phyloP scores from a whole-genome alignment of 108 stramenopile genomes.

The Cyclotella distinguenda region DNA sequence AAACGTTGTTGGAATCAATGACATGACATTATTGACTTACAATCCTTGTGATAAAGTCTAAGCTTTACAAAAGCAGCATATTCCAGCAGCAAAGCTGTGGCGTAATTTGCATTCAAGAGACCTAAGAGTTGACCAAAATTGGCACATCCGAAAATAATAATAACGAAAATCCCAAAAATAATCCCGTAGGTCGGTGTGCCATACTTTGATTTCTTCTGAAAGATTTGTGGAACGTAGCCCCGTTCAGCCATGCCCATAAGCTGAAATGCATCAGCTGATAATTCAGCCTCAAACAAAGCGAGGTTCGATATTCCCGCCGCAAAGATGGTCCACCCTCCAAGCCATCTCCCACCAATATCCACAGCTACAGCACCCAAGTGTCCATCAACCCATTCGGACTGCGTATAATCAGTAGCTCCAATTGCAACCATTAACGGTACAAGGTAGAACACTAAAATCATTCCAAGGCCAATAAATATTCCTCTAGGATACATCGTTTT shows the following conservation, averaged over 20 bases:
- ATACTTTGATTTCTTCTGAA: constrained; percentile 41
- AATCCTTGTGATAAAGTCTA: constrained; percentile 48
- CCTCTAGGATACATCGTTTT: constrained; percentile 75
- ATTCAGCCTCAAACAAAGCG: constrained; percentile 92
- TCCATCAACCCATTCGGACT: constrained; percentile 83
- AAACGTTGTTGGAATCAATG: background rate
- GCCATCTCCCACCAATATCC: constrained; percentile 86
- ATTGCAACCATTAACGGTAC: constrained; percentile 77
- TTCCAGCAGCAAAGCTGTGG: constrained; percentile 80
- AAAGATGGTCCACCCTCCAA: constrained; percentile 91
- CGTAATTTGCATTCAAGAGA: constrained; percentile 90
- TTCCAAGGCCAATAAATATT: constrained; percentile 65
- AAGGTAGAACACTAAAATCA: constrained; percentile 73
- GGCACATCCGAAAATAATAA: constrained; percentile 13
- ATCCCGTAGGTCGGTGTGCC: constrained; percentile 18
- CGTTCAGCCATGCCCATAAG: constrained; percentile 77
- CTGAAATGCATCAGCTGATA: constrained; percentile 87
- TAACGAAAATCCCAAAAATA: constrained; percentile 11
- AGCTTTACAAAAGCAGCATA: constrained; percentile 92
- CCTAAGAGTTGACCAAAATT: constrained; percentile 52
- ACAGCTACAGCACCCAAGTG: constrained; percentile 75
- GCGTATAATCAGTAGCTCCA: constrained; percentile 65
- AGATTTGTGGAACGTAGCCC: constrained; percentile 64
- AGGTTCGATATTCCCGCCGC: constrained; percentile 90
- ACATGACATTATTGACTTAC: constrained; percentile 6